Evolutionary conservation across 768 basidiomycete species (phyloP).

Genomic region (Trametes cinnabarina): DNA sequence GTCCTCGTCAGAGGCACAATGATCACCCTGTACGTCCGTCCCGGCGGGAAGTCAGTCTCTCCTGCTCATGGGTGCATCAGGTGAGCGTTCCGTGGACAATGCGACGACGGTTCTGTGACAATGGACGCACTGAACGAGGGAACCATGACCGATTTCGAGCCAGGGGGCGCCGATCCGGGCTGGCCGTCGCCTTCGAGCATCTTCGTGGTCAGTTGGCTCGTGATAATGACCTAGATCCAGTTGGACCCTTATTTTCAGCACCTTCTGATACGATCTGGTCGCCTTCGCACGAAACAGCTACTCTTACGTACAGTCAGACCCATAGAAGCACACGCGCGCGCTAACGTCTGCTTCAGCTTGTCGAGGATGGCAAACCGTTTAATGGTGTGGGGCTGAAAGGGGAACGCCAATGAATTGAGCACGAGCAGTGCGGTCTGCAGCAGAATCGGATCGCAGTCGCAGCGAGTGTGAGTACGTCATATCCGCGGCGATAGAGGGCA

Average conservation of each 20-base stretch:
- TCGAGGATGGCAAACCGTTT: conserved; percentile 47
- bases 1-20: conserved; percentile 41
- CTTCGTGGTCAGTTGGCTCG: conserved; percentile 70
- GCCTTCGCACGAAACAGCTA: conserved; percentile 8
- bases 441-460: conserved; percentile 10
- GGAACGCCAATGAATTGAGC: conserved; percentile 65
- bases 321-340: conserved; percentile 45
- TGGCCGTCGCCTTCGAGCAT: conserved; percentile 60
- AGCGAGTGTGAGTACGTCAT: conserved; percentile 12
- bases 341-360: conserved; percentile 50
- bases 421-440: conserved; percentile 58
- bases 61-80: conserved; percentile 24
- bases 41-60: conserved; percentile 42
- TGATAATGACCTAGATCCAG: conserved; percentile 47
- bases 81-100: conserved; percentile 13
- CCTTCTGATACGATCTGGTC: conserved; percentile 19
- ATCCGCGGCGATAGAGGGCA: conserved; percentile 14
- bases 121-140: conserved; percentile 56
- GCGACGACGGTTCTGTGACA: not conserved
- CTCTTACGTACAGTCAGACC: conserved; percentile 46
- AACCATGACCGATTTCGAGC: conserved; percentile 60
- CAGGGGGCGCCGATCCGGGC: conserved; percentile 49
- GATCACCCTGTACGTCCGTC: conserved; percentile 43
- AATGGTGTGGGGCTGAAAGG: conserved; percentile 50
- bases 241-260: conserved; percentile 11